Conservation (phyloP, 306 rosid genomes). For the Cucumis cinereus region DNA sequence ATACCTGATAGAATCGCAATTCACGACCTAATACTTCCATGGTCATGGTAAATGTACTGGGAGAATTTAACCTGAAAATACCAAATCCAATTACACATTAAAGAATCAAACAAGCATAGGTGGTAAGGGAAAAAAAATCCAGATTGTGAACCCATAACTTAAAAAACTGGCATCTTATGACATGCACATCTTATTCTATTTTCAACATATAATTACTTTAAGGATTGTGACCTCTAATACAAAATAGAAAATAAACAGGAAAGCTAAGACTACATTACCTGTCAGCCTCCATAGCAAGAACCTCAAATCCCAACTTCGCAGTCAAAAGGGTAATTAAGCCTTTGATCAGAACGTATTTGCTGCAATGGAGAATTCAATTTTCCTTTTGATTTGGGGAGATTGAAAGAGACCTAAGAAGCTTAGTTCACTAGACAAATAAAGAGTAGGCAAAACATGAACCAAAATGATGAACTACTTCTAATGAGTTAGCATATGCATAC, state of each 20-base stretch:
- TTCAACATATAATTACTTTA: not conserved
- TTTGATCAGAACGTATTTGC: not conserved
- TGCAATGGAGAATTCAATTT: not conserved
- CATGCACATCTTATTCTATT: not conserved
- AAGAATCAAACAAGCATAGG: not conserved
- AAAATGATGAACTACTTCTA: not conserved
- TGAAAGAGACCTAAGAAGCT: not conserved
- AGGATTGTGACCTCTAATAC: not conserved
- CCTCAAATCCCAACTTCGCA: not conserved
- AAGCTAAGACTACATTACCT: constrained; percentile 13
- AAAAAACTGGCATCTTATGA: too few relatives aligned
- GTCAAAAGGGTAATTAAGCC: not conserved
- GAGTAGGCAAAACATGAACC: not conserved
- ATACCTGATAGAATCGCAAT: constrained; percentile 75
- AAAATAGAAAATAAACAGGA: not conserved
- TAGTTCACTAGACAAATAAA: not conserved
- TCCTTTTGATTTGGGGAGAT: not conserved
- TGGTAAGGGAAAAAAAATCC: not conserved
- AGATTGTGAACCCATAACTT: too few relatives aligned
- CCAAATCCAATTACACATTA: constrained; percentile 7
- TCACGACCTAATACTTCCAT: constrained; percentile 78
- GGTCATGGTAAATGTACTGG: constrained; percentile 72
- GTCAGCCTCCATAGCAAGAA: constrained; percentile 24
- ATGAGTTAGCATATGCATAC: not conserved
- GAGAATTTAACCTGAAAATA: constrained; percentile 58